Percentiles rank a stretch among this genome's conserved stretches.
These are phyloP conservation scores for Corylus americana DNA, from an alignment of 306 rosid genomes.

Conservation along the genomic window DNA sequence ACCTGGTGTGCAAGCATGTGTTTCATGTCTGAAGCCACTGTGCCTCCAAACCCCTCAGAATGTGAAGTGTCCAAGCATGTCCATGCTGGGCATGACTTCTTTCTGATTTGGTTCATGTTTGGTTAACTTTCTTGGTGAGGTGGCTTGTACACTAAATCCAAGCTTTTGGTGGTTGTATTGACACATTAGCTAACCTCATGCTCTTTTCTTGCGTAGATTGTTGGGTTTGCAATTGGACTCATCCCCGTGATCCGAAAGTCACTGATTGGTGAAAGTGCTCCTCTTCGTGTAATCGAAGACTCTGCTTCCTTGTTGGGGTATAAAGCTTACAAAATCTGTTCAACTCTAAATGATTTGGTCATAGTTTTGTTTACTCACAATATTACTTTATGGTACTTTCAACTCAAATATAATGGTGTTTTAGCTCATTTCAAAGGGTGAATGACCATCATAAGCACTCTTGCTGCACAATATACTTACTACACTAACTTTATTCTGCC, in stretches of 20 bases:
- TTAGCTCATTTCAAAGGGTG: neutral
- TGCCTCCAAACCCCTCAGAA: neutral
- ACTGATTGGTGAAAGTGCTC: constrained; percentile 48
- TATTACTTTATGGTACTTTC: neutral
- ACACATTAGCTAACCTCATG: neutral
- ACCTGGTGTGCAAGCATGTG: neutral
- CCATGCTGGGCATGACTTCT: neutral
- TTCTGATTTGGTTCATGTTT: neutral
- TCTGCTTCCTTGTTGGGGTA: constrained; percentile 52
- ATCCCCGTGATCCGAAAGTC: constrained; percentile 36
- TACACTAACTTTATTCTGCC: neutral
- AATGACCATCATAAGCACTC: neutral
- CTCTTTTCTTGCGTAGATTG: constrained; percentile 28
- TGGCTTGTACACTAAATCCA: neutral
- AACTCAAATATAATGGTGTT: neutral
- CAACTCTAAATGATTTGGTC: neutral
- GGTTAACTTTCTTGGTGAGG: neutral
- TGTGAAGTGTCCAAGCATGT: neutral
- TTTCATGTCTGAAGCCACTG: neutral
- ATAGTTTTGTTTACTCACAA: neutral
- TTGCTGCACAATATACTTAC: neutral
- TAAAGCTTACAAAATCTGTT: neutral
- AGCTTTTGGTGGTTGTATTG: neutral
- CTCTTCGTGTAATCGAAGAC: constrained; percentile 52
- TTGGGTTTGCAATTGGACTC: constrained; percentile 49